Conservation (phyloP, 345 rosid species). For the Anastatica hierochuntica region DNA sequence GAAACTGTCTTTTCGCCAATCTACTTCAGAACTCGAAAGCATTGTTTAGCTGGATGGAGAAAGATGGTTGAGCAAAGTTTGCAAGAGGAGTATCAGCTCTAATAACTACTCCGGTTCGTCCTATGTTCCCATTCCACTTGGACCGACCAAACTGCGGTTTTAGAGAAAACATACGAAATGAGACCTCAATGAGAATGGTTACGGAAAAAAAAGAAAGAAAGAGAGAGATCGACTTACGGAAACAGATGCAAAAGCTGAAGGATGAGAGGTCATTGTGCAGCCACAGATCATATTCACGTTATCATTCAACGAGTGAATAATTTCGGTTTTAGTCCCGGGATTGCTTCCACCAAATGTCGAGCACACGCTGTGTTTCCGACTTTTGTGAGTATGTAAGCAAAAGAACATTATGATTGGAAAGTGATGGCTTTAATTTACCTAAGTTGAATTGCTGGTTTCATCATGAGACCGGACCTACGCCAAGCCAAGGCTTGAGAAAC, state of each 20-base stretch:
- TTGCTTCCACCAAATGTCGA: constrained; percentile 90
- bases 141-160: constrained; percentile 77
- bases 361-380: constrained; percentile 64
- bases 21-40: constrained; percentile 63
- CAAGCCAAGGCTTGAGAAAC: constrained; percentile 80
- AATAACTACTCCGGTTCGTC: constrained; percentile 71
- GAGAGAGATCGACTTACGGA: constrained; percentile 28
- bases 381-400: no score
- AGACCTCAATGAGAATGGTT: no score
- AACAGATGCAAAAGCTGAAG: constrained; percentile 70
- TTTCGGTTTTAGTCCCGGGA: constrained; percentile 71
- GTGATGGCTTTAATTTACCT: constrained; percentile 47
- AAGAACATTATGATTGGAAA: no score
- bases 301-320: constrained; percentile 72
- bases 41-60: constrained; percentile 67
- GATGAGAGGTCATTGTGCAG: constrained; percentile 45
- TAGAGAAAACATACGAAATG: neutral
- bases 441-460: constrained; percentile 71
- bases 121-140: constrained; percentile 84
- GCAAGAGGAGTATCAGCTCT: constrained; percentile 66
- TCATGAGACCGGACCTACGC: constrained; percentile 87
- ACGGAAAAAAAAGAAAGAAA: no score
- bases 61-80: constrained; percentile 52
- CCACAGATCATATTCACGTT: constrained; percentile 72
- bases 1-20: no score